Percentiles rank a stretch among this genome's conserved stretches.
Evolutionary conservation across 345 rosid species (phyloP).

Genomic region (Barbarea vulgaris): DNA sequence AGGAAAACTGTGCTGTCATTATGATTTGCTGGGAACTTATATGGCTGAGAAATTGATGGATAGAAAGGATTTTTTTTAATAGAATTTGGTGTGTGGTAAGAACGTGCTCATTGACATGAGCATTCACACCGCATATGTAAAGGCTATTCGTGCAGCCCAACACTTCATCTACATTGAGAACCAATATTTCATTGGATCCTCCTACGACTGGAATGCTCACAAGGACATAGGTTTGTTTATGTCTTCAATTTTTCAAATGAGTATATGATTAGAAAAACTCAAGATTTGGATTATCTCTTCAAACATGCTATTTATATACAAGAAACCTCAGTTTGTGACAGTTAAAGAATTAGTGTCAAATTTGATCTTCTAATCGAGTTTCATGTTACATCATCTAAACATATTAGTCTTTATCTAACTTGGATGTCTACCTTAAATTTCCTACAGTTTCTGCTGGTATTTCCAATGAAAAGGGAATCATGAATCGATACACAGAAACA

Average conservation of each 20-base stretch:
- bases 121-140: slow-evolving; percentile 95
- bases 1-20: neutral
- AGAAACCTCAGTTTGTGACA: neutral
- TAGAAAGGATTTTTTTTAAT: slow-evolving; percentile 41
- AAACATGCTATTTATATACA: neutral
- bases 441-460: neutral
- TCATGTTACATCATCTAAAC: neutral
- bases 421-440: neutral
- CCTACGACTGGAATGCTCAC: slow-evolving; percentile 79
- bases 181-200: slow-evolving; percentile 95
- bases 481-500: slow-evolving; percentile 13
- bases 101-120: slow-evolving; percentile 97
- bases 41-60: slow-evolving; percentile 27
- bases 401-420: neutral
- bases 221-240: slow-evolving; percentile 65
- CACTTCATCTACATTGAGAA: slow-evolving; percentile 95
- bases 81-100: slow-evolving; percentile 91
- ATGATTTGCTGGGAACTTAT: neutral
- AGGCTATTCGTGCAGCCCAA: slow-evolving; percentile 97
- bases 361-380: neutral
- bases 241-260: neutral
- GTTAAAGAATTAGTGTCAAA: neutral
- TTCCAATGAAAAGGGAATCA: neutral
- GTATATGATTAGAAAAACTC: neutral
- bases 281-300: neutral